Percentiles rank a stretch among this genome's conserved stretches.
Conservation (phyloP, 768 basidiomycete species). For the Xerocomellus chrysenteron region DNA sequence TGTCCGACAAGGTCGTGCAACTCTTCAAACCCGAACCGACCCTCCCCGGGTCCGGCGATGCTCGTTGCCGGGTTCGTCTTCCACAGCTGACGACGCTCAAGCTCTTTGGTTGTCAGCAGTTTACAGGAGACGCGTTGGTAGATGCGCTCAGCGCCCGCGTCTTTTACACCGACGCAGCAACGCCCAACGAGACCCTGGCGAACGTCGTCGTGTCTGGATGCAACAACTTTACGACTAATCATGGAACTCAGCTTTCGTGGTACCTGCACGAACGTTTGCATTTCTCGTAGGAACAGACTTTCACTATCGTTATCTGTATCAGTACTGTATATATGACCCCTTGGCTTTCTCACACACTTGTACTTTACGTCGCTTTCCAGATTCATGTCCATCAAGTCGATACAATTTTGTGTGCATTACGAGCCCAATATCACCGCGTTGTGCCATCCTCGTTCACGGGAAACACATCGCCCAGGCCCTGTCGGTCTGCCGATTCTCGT, state of each 20-base stretch:
- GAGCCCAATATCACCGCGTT: not conserved
- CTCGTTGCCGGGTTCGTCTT: slow-evolving; percentile 43
- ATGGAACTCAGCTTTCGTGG: slow-evolving; percentile 28
- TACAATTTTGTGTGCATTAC: no score
- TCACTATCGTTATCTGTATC: slow-evolving; percentile 9
- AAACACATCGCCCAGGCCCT: slow-evolving; percentile 31
- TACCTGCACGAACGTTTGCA: slow-evolving; percentile 25
- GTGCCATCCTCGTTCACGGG: slow-evolving; percentile 11
- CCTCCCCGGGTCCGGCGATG: slow-evolving; percentile 7
- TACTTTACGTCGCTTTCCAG: not conserved
- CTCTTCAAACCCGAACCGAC: slow-evolving; percentile 48
- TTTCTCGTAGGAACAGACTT: slow-evolving; percentile 17
- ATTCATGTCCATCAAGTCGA: not conserved
- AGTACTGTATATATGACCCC: not conserved
- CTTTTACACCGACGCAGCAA: slow-evolving; percentile 33
- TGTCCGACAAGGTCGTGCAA: slow-evolving; percentile 70
- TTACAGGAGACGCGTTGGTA: slow-evolving; percentile 59
- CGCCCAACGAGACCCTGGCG: slow-evolving; percentile 28
- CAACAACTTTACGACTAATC: slow-evolving; percentile 15
- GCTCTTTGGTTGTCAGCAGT: slow-evolving; percentile 60
- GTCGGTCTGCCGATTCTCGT: slow-evolving; percentile 40
- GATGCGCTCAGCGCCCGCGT: slow-evolving; percentile 51
- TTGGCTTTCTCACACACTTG: not conserved
- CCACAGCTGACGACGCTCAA: slow-evolving; percentile 53
- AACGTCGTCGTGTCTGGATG: slow-evolving; percentile 29